Evolutionary conservation across 2,329 filamentous ascomycete genomes (phyloP).

Genomic region (Fusarium pininemorale): DNA sequence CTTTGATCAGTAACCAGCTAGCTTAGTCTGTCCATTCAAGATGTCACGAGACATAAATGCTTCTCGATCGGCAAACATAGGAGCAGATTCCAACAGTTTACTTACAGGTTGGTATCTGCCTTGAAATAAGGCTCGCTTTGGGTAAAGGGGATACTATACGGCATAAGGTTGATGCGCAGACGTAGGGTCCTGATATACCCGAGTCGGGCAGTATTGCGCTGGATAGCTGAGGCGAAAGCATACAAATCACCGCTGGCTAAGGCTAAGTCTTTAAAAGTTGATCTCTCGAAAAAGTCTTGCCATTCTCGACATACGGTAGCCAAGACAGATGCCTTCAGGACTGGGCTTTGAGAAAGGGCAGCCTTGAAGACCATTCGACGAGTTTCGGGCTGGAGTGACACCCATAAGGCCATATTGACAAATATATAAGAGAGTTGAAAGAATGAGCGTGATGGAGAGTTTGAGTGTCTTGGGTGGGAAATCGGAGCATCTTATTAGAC

Average conservation of each 20-base stretch:
- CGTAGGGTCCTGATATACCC: conserved; percentile 9
- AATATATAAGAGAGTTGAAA: neutral
- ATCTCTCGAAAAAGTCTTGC: conserved; percentile 20
- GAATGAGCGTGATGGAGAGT: neutral
- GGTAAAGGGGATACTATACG: neutral
- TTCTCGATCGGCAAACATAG: neutral
- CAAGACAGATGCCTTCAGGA: neutral
- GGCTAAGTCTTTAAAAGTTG: conserved; percentile 9
- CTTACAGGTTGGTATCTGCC: neutral
- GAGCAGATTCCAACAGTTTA: neutral
- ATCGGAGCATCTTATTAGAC: neutral
- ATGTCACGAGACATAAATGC: no score
- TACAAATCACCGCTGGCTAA: neutral
- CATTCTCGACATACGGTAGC: conserved; percentile 21
- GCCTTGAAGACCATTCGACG: neutral
- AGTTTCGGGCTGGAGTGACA: conserved; percentile 7
- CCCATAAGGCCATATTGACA: neutral
- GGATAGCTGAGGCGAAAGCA: neutral
- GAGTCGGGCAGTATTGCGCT: neutral
- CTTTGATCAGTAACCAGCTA: no score
- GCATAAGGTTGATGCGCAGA: conserved; percentile 1
- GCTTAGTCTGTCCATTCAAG: no score
- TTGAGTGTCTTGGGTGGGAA: neutral
- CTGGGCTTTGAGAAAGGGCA: neutral
- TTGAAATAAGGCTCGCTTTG: no score